These are phyloP conservation scores for Geosmithia flava DNA, from an alignment of 2,329 filamentous ascomycete species.

Conservation along the genomic window DNA sequence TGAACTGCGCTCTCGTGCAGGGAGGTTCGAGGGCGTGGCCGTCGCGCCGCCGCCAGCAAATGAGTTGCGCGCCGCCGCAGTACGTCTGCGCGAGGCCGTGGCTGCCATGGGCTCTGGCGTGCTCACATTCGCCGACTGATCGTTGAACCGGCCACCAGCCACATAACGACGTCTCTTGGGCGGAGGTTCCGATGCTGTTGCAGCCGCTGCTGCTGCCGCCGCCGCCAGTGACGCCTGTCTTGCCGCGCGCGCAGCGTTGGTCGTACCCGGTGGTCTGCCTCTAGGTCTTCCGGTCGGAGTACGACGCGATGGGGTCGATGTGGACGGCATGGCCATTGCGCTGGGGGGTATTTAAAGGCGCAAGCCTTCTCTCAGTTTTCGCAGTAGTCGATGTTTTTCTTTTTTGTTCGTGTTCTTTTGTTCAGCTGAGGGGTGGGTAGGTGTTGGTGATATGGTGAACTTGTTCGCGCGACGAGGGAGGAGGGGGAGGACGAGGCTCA, in stretches of 20 bases:
- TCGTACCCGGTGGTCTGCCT: slow-evolving; percentile 31
- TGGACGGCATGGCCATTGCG: slow-evolving; percentile 14
- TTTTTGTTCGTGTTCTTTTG: background rate
- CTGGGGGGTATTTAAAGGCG: background rate
- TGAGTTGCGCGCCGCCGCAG: background rate
- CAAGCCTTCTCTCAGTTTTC: background rate
- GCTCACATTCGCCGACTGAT: slow-evolving; percentile 50
- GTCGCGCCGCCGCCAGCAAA: slow-evolving; percentile 2
- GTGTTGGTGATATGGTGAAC: background rate
- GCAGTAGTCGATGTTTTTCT: background rate
- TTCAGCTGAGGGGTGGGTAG: background rate
- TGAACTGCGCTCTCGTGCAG: slow-evolving; percentile 44
- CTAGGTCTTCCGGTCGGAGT: slow-evolving; percentile 30
- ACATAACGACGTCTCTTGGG: slow-evolving; percentile 67
- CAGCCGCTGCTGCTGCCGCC: too few relatives aligned
- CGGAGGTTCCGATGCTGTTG: slow-evolving; percentile 42
- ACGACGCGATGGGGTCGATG: slow-evolving; percentile 25
- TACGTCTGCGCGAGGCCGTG: slow-evolving; percentile 37
- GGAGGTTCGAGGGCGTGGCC: slow-evolving; percentile 25
- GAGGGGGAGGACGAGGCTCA: background rate
- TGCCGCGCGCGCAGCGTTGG: slow-evolving; percentile 26
- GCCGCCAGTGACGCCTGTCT: slow-evolving; percentile 20
- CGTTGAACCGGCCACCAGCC: slow-evolving; percentile 74
- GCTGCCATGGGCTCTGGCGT: slow-evolving; percentile 31
- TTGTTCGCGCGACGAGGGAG: background rate